Evolutionary conservation across 2,329 filamentous ascomycete genomes (phyloP).

Genomic region (Penicillium verrucosum): DNA sequence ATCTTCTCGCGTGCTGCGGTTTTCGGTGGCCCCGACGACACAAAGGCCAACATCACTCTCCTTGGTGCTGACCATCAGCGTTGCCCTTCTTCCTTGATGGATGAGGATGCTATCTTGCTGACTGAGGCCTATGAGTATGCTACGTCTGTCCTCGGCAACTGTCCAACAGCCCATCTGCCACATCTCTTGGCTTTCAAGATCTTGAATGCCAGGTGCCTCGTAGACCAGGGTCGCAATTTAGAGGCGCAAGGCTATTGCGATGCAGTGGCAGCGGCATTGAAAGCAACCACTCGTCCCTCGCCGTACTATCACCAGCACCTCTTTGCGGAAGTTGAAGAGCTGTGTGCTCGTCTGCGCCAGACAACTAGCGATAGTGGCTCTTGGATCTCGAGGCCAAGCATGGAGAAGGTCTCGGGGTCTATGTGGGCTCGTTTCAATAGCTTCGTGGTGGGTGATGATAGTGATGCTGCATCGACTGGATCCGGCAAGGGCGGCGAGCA

Average conservation of each 20-base stretch:
- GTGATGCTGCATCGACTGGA: constrained; percentile 59
- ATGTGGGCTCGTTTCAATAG: constrained; percentile 94
- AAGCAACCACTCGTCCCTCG: constrained; percentile 76
- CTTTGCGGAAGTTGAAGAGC: constrained; percentile 74
- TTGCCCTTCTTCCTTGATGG: constrained; percentile 67
- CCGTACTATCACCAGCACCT: constrained; percentile 79
- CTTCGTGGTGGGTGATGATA: constrained; percentile 90
- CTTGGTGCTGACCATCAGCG: constrained; percentile 78
- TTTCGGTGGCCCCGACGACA: constrained; percentile 81
- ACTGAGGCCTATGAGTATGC: constrained; percentile 96
- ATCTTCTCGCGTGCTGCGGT: constrained; percentile 74
- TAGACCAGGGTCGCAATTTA: constrained; percentile 75
- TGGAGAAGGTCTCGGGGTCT: constrained; percentile 90
- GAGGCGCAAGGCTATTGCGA: constrained; percentile 94
- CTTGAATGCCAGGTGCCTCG: constrained; percentile 77
- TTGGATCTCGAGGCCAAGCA: constrained; percentile 92
- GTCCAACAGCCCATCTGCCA: constrained; percentile 60
- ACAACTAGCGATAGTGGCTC: constrained; percentile 77
- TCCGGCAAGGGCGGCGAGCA: constrained; percentile 55
- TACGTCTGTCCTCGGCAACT: constrained; percentile 64
- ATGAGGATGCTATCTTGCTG: constrained; percentile 84
- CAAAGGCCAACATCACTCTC: constrained; percentile 72
- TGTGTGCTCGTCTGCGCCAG: constrained; percentile 77
- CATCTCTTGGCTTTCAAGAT: constrained; percentile 91
- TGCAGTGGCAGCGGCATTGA: constrained; percentile 70